phyloP scores from a whole-genome alignment of 306 rosid genomes.

The Sicyos edulis region DNA sequence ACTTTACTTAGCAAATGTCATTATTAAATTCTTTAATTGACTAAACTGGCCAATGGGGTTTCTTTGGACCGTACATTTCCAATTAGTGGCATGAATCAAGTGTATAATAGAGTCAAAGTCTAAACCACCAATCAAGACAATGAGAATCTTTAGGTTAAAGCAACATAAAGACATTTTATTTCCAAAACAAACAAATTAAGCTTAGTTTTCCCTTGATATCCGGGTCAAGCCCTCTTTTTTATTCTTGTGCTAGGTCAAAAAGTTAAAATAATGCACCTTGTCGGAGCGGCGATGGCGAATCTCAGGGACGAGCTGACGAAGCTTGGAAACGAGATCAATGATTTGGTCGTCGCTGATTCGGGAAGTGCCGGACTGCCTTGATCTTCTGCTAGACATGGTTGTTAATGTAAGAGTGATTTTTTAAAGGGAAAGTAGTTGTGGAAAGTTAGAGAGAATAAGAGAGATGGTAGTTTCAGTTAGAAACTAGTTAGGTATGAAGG shows the following conservation, averaged over 20 bases:
- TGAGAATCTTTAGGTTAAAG: slow-evolving; percentile 17
- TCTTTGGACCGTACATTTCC: slow-evolving; percentile 1
- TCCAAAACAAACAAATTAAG: background rate
- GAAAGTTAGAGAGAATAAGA: background rate
- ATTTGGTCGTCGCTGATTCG: slow-evolving; percentile 92
- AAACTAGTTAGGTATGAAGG: slow-evolving; percentile 1
- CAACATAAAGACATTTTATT: background rate
- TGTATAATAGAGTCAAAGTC: background rate
- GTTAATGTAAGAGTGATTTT: background rate
- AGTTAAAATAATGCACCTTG: slow-evolving; percentile 42
- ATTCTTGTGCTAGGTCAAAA: background rate
- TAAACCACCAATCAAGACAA: slow-evolving; percentile 16
- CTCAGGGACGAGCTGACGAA: slow-evolving; percentile 98
- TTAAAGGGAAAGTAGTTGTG: background rate
- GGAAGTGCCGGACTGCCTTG: slow-evolving; percentile 64
- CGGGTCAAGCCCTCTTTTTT: slow-evolving; percentile 8
- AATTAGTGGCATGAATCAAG: slow-evolving; percentile 12
- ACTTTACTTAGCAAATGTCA: slow-evolving; percentile 2
- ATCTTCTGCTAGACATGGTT: slow-evolving; percentile 84
- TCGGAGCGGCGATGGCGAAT: slow-evolving; percentile 76
- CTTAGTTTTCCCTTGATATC: slow-evolving; percentile 14
- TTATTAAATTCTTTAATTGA: slow-evolving; percentile 19
- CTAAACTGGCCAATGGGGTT: slow-evolving; percentile 2
- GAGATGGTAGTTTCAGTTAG: slow-evolving; percentile 1
- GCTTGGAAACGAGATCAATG: slow-evolving; percentile 83